A percentile compares a stretch with the other conserved stretches of the same genome.
Evolutionary conservation across 2,329 filamentous ascomycete genomes (phyloP).

Genomic region (Cadophora gregata): DNA sequence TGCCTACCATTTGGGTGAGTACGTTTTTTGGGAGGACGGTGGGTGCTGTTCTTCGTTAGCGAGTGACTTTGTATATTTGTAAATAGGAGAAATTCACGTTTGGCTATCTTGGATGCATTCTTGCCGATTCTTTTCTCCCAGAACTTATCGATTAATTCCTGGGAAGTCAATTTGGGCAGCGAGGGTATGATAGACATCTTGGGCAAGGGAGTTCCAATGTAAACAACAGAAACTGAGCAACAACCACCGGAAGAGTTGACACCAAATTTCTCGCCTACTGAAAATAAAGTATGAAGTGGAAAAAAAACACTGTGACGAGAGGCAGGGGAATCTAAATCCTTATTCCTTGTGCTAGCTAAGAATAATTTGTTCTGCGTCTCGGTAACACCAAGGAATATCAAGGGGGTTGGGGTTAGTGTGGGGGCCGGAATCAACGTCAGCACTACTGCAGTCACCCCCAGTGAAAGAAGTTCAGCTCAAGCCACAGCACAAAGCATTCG

Average conservation of each 20-base stretch:
- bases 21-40: constrained; percentile 71
- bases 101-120: constrained; percentile 17
- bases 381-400: not conserved
- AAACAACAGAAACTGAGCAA: not conserved
- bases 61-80: not conserved
- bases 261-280: not conserved
- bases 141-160: constrained; percentile 73
- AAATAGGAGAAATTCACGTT: not conserved
- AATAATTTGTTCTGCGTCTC: not conserved
- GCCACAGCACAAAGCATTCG: not conserved
- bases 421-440: not conserved
- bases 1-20: constrained; percentile 66
- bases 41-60: constrained; percentile 48
- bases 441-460: not conserved
- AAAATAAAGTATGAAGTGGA: not conserved
- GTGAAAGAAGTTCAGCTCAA: not conserved
- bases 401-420: constrained; percentile 1
- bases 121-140: constrained; percentile 75
- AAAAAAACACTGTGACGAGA: not conserved
- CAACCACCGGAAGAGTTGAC: not conserved
- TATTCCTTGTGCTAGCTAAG: not conserved
- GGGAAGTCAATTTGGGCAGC: constrained; percentile 48
- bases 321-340: not conserved
- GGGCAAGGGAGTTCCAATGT: not conserved
- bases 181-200: not conserved